Evolutionary conservation across 2,329 filamentous ascomycete genomes (phyloP).

Genomic region (Plenodomus biglobosus): DNA sequence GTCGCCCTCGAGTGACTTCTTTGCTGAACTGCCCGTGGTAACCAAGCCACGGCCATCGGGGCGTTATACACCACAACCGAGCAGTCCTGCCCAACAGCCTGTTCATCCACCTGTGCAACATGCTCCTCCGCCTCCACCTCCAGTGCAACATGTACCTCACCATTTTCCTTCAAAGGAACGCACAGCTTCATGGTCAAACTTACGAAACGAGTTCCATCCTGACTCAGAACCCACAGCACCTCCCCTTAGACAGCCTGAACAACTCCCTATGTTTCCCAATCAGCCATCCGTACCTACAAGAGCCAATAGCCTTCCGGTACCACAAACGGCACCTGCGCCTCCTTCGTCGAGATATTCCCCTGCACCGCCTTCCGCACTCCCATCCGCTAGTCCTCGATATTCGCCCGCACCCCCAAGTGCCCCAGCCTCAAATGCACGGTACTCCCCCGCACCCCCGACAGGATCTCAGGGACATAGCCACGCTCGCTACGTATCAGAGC

Average conservation of each 20-base stretch:
- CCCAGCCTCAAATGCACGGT: conserved; percentile 41
- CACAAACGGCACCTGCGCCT: conserved; percentile 31
- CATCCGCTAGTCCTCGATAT: conserved; percentile 28
- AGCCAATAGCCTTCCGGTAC: conserved; percentile 37
- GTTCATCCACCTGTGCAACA: conserved; percentile 22
- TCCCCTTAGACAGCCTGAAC: conserved; percentile 47
- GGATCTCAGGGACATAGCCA: conserved; percentile 37
- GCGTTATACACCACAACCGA: conserved; percentile 44
- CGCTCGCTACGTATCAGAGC: conserved; percentile 44
- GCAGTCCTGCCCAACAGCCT: not conserved
- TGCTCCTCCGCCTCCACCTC: conserved; percentile 22
- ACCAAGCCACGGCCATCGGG: conserved; percentile 46
- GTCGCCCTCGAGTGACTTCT: conserved; percentile 47
- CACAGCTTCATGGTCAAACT: conserved; percentile 39
- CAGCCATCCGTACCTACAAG: conserved; percentile 35
- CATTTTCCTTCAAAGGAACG: conserved; percentile 38
- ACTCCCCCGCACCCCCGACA: conserved; percentile 47
- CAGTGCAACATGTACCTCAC: conserved; percentile 22
- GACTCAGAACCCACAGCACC: conserved; percentile 28
- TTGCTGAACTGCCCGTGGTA: conserved; percentile 51
- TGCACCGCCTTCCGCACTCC: conserved; percentile 9
- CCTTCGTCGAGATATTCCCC: conserved; percentile 22
- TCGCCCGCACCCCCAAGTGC: conserved; percentile 40
- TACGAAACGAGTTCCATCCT: conserved; percentile 40
- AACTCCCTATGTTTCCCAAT: conserved; percentile 41